Conservation (phyloP, 2,329 filamentous ascomycete genomes). For the Pseudogymnoascus sp. region DNA sequence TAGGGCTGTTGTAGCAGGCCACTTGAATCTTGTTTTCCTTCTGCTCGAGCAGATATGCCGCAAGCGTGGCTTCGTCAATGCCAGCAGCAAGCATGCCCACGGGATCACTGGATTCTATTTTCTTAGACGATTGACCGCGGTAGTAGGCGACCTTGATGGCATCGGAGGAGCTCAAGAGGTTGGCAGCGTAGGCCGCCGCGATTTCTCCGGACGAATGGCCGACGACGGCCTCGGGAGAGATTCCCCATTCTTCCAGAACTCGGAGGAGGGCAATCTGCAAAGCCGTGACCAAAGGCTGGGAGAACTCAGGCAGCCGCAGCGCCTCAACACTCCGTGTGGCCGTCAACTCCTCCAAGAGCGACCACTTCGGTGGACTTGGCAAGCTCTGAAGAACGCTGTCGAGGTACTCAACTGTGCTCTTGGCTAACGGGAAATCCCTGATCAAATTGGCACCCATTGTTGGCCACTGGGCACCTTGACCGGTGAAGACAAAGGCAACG, state of each 20-base stretch:
- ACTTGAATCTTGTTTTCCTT: conserved; percentile 21
- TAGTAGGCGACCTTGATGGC: conserved; percentile 40
- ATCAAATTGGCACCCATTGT: conserved; percentile 19
- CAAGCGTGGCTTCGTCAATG: conserved; percentile 15
- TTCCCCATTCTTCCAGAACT: conserved; percentile 35
- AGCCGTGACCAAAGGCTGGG: conserved; percentile 39
- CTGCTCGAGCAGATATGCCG: conserved; percentile 7
- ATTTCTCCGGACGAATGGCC: conserved; percentile 45
- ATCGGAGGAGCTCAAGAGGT: conserved; percentile 26
- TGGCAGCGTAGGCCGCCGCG: conserved; percentile 38
- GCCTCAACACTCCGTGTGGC: conserved; percentile 27
- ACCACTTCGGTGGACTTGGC: not conserved
- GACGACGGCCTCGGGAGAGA: conserved; percentile 33
- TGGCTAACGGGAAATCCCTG: not conserved
- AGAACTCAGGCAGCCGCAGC: conserved; percentile 36
- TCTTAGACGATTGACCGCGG: conserved; percentile 26
- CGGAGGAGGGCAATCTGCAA: conserved; percentile 40
- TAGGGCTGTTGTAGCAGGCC: conserved; percentile 29
- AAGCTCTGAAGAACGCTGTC: not conserved
- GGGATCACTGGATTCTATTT: conserved; percentile 12
- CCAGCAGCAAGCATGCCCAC: conserved; percentile 51
- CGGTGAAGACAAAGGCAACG: conserved; percentile 17
- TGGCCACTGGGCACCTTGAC: conserved; percentile 24
- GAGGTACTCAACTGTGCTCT: not conserved
- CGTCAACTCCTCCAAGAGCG: not conserved